Conservation (phyloP, 805 yeast genomes). For the Metschnikowia rubicola region DNA sequence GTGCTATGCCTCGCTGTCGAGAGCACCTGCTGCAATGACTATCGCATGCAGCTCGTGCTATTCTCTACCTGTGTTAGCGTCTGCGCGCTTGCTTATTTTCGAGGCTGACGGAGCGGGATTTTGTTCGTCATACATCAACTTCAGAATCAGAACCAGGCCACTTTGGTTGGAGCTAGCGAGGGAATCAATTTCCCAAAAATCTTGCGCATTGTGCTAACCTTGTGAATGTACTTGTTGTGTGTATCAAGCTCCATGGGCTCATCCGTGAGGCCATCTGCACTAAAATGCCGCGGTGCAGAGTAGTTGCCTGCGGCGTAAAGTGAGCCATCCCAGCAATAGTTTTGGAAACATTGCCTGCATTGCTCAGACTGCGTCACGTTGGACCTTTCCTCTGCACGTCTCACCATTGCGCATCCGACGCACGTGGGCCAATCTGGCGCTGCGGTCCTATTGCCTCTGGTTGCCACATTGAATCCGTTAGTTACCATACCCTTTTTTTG, state of each 20-base stretch:
- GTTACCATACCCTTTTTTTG: slow-evolving; percentile 58
- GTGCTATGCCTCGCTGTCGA: slow-evolving; percentile 2
- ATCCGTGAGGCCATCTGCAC: slow-evolving; percentile 29
- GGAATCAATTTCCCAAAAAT: not conserved
- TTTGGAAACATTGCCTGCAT: slow-evolving; percentile 23
- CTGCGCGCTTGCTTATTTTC: too few species aligned
- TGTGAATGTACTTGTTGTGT: slow-evolving; percentile 11
- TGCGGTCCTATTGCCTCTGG: slow-evolving; percentile 22
- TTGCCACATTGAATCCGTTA: slow-evolving; percentile 71
- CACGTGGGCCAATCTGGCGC: slow-evolving; percentile 22
- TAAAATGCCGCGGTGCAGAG: slow-evolving; percentile 26
- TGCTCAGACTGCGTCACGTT: slow-evolving; percentile 23
- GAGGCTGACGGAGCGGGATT: too few species aligned
- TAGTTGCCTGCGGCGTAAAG: slow-evolving; percentile 15
- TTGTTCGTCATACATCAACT: too few species aligned
- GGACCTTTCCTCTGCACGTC: slow-evolving; percentile 25
- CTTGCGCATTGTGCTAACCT: not conserved
- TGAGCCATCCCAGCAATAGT: slow-evolving; percentile 29
- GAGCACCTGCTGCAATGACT: not conserved
- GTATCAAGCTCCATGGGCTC: slow-evolving; percentile 15
- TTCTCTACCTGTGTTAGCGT: not conserved
- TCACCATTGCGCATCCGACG: slow-evolving; percentile 29
- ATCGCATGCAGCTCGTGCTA: not conserved
- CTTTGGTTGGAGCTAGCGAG: not conserved
- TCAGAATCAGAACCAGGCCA: not conserved